Conservation (phyloP, 129 eudicot species). For the Ambrosia trifida region DNA sequence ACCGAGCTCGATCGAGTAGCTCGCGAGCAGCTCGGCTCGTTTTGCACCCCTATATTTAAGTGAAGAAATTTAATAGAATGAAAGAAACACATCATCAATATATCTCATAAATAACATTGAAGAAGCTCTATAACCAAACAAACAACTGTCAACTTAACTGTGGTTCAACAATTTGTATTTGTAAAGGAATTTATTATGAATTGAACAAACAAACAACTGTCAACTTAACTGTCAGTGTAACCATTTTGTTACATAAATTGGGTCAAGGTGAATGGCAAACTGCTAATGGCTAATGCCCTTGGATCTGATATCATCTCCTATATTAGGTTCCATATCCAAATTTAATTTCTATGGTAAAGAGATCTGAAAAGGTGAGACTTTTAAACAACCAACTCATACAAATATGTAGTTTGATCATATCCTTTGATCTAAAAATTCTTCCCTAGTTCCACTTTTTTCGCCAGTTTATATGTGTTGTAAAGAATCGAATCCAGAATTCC, state of each 20-base stretch:
- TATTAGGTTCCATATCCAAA: slow-evolving; percentile 23
- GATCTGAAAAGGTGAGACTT: not conserved
- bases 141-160: no score
- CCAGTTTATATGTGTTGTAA: slow-evolving; percentile 61
- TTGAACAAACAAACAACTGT: slow-evolving; percentile 16
- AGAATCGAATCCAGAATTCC: slow-evolving; percentile 85
- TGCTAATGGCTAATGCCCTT: slow-evolving; percentile 21
- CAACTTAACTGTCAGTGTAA: slow-evolving; percentile 6
- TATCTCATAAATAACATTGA: not conserved
- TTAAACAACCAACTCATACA: slow-evolving; percentile 23
- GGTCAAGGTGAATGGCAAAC: slow-evolving; percentile 12
- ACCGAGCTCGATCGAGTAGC: no score
- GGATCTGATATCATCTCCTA: slow-evolving; percentile 28
- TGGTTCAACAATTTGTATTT: not conserved
- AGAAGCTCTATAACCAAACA: not conserved
- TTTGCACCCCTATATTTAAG: no score
- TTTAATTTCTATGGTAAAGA: slow-evolving; percentile 14
- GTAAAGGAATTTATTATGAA: not conserved
- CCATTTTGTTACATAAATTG: slow-evolving; percentile 10
- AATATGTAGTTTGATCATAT: not conserved
- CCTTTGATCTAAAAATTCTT: slow-evolving; percentile 51
- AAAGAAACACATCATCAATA: not conserved
- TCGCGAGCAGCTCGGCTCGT: no score
- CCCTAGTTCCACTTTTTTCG: slow-evolving; percentile 84
- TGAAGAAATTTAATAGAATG: slow-evolving; percentile 5